Percentiles rank a stretch among this genome's conserved stretches.
phyloP scores from a whole-genome alignment of 2,329 filamentous ascomycete species.

The Colletotrichum brevisporum region DNA sequence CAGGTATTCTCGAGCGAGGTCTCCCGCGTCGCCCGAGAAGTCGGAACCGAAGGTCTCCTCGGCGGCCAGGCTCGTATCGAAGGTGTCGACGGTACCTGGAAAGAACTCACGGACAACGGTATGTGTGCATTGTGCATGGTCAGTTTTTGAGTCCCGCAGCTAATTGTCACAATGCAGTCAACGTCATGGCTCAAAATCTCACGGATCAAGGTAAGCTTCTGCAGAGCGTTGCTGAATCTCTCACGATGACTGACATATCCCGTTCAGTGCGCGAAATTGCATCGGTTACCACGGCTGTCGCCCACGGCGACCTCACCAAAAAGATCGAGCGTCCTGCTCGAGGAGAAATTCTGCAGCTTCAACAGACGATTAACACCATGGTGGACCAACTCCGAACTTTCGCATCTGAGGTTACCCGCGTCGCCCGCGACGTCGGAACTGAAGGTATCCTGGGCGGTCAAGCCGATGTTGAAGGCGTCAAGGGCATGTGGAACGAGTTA shows the following conservation, averaged over 20 bases:
- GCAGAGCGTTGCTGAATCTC: neutral
- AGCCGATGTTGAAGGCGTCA: slow-evolving; percentile 85
- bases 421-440: slow-evolving; percentile 86
- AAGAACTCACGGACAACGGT: slow-evolving; percentile 92
- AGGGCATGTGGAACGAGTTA: slow-evolving; percentile 91
- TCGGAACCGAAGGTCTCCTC: slow-evolving; percentile 94
- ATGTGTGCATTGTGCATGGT: slow-evolving; percentile 39
- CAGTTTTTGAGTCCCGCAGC: neutral
- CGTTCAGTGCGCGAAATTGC: slow-evolving; percentile 82
- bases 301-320: slow-evolving; percentile 85
- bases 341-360: slow-evolving; percentile 85
- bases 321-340: slow-evolving; percentile 86
- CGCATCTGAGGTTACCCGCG: slow-evolving; percentile 85
- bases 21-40: slow-evolving; percentile 92
- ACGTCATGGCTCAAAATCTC: slow-evolving; percentile 87
- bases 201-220: slow-evolving; percentile 75
- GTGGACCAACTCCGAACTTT: slow-evolving; percentile 88
- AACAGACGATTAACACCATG: slow-evolving; percentile 92
- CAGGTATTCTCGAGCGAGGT: slow-evolving; percentile 98
- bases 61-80: slow-evolving; percentile 95
- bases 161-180: slow-evolving; percentile 64
- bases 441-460: slow-evolving; percentile 87
- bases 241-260: neutral
- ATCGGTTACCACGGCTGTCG: slow-evolving; percentile 86
- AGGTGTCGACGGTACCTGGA: slow-evolving; percentile 97